A percentile compares a stretch with the other conserved stretches of the same genome.
phyloP scores from a whole-genome alignment of 1,139 yeast genomes.

The Geotrichum macrosporum region DNA sequence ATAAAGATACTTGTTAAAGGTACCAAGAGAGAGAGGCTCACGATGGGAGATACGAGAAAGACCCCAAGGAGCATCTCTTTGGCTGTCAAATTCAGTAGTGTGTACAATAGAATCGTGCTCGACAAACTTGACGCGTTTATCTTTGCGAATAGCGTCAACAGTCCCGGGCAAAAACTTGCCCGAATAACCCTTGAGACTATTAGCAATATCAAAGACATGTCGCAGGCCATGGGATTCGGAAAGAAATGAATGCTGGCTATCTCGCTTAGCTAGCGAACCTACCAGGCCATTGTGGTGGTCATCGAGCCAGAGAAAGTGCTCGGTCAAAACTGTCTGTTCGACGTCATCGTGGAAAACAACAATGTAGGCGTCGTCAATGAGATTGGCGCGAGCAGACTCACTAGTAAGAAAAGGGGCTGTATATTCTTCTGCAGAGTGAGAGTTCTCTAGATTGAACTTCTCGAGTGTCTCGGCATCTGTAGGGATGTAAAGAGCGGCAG shows the following conservation, averaged over 20 bases:
- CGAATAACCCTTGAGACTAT: slow-evolving; percentile 40
- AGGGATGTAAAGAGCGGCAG: slow-evolving; percentile 64
- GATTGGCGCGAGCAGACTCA: slow-evolving; percentile 17
- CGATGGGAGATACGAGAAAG: slow-evolving; percentile 90
- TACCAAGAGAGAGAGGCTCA: slow-evolving; percentile 48
- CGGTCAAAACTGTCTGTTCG: slow-evolving; percentile 15
- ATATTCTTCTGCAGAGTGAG: slow-evolving; percentile 1
- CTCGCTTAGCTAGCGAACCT: slow-evolving; percentile 19
- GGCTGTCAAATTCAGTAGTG: slow-evolving; percentile 58
- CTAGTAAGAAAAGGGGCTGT: slow-evolving; percentile 21
- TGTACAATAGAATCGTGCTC: slow-evolving; percentile 77
- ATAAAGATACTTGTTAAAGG: slow-evolving; percentile 77
- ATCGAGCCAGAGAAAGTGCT: slow-evolving; percentile 22
- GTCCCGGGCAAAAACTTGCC: slow-evolving; percentile 74
- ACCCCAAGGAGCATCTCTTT: slow-evolving; percentile 95
- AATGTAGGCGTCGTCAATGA: slow-evolving; percentile 22
- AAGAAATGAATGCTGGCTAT: slow-evolving; percentile 42
- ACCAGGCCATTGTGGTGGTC: slow-evolving; percentile 15
- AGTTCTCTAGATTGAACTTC: slow-evolving; percentile 5
- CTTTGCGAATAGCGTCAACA: slow-evolving; percentile 47
- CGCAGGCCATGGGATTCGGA: slow-evolving; percentile 51
- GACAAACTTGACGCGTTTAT: slow-evolving; percentile 54
- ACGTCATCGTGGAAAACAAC: slow-evolving; percentile 22
- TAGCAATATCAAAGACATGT: slow-evolving; percentile 60
- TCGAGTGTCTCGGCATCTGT: slow-evolving; percentile 12